Conservation (phyloP, 352 stramenopile species). For the Phytopythium ostracodes region DNA sequence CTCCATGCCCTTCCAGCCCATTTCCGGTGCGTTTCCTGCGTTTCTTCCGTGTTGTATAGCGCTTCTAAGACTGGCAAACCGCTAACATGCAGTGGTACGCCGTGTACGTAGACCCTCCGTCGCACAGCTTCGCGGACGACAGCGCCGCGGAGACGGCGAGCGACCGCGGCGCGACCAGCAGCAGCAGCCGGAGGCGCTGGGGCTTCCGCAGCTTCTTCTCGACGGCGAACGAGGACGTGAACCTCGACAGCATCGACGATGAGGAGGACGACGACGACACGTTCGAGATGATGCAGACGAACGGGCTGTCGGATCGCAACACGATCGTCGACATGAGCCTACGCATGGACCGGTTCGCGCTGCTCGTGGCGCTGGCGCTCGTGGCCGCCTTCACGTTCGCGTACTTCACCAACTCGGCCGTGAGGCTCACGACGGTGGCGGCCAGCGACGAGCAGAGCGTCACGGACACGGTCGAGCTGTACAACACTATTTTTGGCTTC, state of each 20-base stretch:
- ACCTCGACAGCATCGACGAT: constrained; percentile 3
- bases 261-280: background rate
- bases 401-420: constrained; percentile 33
- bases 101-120: background rate
- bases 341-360: constrained; percentile 34
- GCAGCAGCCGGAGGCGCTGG: constrained; percentile 5
- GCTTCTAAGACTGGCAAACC: too few relatives aligned
- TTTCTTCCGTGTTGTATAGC: too few relatives aligned
- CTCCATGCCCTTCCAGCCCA: constrained; percentile 11
- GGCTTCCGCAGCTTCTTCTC: constrained; percentile 10
- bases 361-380: constrained; percentile 32
- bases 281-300: constrained; percentile 28
- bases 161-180: background rate
- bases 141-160: background rate
- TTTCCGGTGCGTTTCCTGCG: constrained; percentile 10
- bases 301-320: constrained; percentile 45
- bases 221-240: constrained; percentile 1
- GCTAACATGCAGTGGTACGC: background rate
- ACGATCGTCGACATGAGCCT: constrained; percentile 61
- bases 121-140: constrained; percentile 3
- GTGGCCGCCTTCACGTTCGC: constrained; percentile 35
- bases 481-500: constrained; percentile 47
- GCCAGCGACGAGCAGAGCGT: constrained; percentile 16
- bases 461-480: constrained; percentile 30
- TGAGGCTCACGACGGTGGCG: constrained; percentile 25